Percentiles rank a stretch among this genome's conserved stretches.
phyloP scores from a whole-genome alignment of 331 rosid species.

The Pyrus hybrid region DNA sequence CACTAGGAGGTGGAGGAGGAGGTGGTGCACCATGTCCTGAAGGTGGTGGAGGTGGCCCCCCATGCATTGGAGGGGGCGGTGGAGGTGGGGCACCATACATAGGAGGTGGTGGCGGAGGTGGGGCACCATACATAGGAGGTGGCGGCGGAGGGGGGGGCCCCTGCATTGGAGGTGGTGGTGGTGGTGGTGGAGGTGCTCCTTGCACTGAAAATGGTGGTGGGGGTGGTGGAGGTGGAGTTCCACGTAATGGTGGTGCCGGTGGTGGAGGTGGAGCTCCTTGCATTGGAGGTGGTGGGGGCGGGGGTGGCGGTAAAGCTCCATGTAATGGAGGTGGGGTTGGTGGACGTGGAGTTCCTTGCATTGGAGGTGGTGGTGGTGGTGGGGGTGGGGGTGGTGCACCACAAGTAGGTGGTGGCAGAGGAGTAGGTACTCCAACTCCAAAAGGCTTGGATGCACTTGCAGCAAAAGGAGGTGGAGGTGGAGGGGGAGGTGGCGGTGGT shows the following conservation, averaged over 20 bases:
- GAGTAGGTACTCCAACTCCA: conserved; percentile 20
- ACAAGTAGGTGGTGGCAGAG: not conserved
- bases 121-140: not conserved
- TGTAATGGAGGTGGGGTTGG: not conserved
- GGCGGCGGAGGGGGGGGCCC: conserved; percentile 44
- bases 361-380: conserved; percentile 8
- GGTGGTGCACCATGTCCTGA: conserved; percentile 41
- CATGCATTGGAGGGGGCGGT: conserved; percentile 26
- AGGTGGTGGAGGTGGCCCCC: conserved; percentile 20
- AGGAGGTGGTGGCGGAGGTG: not conserved
- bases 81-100: conserved; percentile 11
- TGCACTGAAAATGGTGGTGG: conserved; percentile 12
- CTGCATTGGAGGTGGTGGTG: conserved; percentile 12
- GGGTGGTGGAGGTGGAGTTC: conserved; percentile 14
- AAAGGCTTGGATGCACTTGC: conserved; percentile 10
- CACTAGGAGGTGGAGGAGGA: conserved; percentile 33
- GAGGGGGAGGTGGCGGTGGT: conserved; percentile 3
- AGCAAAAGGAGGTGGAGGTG: not conserved
- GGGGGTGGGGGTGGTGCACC: conserved; percentile 10
- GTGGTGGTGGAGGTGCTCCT: conserved; percentile 22
- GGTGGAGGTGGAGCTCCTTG: conserved; percentile 24
- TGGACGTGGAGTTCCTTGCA: conserved; percentile 1
- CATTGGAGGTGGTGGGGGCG: conserved; percentile 16
- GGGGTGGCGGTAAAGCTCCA: not conserved
- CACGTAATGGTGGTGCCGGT: not conserved